Evolutionary conservation across 768 basidiomycete species (phyloP).

Genomic region (Lactarius psammicola): DNA sequence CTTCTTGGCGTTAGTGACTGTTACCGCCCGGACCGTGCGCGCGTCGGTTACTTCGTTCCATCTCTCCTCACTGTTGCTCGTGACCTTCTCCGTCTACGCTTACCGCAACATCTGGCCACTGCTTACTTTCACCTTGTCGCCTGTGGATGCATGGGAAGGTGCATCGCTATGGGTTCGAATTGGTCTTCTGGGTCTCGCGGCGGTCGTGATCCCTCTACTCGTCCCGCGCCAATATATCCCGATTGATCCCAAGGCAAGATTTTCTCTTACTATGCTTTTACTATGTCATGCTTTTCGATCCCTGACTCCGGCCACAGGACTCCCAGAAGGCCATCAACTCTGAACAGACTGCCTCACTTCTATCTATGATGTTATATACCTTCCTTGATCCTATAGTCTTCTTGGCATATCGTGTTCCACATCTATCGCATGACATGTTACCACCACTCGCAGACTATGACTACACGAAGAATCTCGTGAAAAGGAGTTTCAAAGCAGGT

Average conservation of each 20-base stretch:
- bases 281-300: neutral
- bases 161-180: slow-evolving; percentile 54
- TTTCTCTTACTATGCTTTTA: neutral
- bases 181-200: slow-evolving; percentile 44
- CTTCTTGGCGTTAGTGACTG: slow-evolving; percentile 28
- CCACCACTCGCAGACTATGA: slow-evolving; percentile 50
- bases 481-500: slow-evolving; percentile 37
- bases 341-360: slow-evolving; percentile 35
- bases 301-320: slow-evolving; percentile 26
- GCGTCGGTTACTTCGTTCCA: slow-evolving; percentile 40
- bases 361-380: slow-evolving; percentile 42
- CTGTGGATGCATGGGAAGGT: slow-evolving; percentile 51
- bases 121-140: slow-evolving; percentile 48
- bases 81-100: slow-evolving; percentile 47
- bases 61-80: slow-evolving; percentile 48
- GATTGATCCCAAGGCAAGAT: slow-evolving; percentile 49
- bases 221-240: slow-evolving; percentile 59
- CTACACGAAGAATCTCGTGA: slow-evolving; percentile 37
- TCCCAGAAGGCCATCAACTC: slow-evolving; percentile 31
- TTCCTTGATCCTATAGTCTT: slow-evolving; percentile 55
- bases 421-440: slow-evolving; percentile 43
- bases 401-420: slow-evolving; percentile 42
- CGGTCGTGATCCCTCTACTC: slow-evolving; percentile 51
- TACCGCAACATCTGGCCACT: slow-evolving; percentile 62
- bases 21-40: slow-evolving; percentile 14